Evolutionary conservation across 768 basidiomycete species (phyloP).

Genomic region (Boletus barrowsii): DNA sequence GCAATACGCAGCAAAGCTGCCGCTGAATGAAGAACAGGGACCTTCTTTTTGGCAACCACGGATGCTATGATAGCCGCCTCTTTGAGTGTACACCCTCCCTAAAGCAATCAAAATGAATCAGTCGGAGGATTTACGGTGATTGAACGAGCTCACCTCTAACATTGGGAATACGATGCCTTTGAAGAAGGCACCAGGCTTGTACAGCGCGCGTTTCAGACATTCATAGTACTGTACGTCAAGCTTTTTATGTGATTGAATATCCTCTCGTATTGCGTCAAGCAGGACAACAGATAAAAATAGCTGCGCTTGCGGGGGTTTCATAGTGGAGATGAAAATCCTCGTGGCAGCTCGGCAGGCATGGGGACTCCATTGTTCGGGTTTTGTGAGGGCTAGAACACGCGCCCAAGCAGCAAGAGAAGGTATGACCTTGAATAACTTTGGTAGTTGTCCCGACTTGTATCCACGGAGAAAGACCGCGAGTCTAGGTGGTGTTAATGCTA

Average conservation of each 20-base stretch:
- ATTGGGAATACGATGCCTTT: slow-evolving; percentile 97
- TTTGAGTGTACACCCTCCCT: slow-evolving; percentile 85
- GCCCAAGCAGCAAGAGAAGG: slow-evolving; percentile 96
- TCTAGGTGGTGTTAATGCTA: slow-evolving; percentile 41
- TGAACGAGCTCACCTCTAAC: slow-evolving; percentile 63
- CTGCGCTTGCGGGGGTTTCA: slow-evolving; percentile 94
- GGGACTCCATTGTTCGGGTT: slow-evolving; percentile 92
- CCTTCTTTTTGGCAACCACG: slow-evolving; percentile 83
- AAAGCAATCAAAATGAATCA: background rate
- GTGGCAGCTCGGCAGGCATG: slow-evolving; percentile 95
- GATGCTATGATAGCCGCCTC: slow-evolving; percentile 95
- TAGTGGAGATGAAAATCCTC: slow-evolving; percentile 91
- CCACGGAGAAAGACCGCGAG: slow-evolving; percentile 80
- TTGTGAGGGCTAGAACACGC: slow-evolving; percentile 87
- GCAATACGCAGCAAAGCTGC: slow-evolving; percentile 92
- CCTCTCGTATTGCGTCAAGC: slow-evolving; percentile 83
- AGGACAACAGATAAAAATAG: slow-evolving; percentile 90
- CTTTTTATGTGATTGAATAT: slow-evolving; percentile 84
- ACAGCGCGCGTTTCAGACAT: slow-evolving; percentile 85
- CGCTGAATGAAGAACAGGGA: slow-evolving; percentile 95
- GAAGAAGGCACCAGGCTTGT: slow-evolving; percentile 98
- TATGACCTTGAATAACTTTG: slow-evolving; percentile 97
- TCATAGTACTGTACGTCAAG: slow-evolving; percentile 93
- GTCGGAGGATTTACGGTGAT: slow-evolving; percentile 27
- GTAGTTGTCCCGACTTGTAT: slow-evolving; percentile 92